phyloP scores from a whole-genome alignment of 352 stramenopile genomes.

The Globisporangium okanoganense region DNA sequence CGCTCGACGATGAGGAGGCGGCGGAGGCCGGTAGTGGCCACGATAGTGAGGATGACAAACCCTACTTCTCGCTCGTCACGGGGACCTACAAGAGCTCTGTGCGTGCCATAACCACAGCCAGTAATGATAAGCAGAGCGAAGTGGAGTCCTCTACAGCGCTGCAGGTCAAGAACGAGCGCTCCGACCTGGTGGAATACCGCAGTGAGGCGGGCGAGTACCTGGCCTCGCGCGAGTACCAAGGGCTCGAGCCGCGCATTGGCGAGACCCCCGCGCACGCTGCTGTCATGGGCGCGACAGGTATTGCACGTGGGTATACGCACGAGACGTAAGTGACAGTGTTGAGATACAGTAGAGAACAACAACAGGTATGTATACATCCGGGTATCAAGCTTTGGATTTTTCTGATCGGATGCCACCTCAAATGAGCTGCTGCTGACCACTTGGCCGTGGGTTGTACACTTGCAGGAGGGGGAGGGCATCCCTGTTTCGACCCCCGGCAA shows the following conservation, averaged over 20 bases:
- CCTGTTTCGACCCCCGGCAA: too few species aligned
- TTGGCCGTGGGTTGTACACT: too few species aligned
- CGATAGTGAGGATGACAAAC: slow-evolving; percentile 48
- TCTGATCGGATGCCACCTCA: background rate
- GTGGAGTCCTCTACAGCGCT: slow-evolving; percentile 33
- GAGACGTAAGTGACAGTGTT: slow-evolving; percentile 33
- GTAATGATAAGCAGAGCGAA: slow-evolving; percentile 7
- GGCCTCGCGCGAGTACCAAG: slow-evolving; percentile 64
- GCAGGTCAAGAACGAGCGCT: slow-evolving; percentile 48
- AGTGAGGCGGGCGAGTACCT: slow-evolving; percentile 79
- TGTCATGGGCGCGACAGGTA: slow-evolving; percentile 66
- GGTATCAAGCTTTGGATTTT: too few species aligned
- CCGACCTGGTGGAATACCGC: slow-evolving; percentile 55
- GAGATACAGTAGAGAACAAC: too few species aligned
- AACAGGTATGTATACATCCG: too few species aligned
- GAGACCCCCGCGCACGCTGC: slow-evolving; percentile 77
- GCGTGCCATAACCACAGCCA: slow-evolving; percentile 1
- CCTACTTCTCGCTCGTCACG: slow-evolving; percentile 80
- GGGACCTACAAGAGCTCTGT: slow-evolving; percentile 64
- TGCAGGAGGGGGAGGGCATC: too few species aligned
- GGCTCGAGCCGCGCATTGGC: slow-evolving; percentile 77
- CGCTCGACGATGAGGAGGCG: slow-evolving; percentile 24
- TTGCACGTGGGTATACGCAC: slow-evolving; percentile 72
- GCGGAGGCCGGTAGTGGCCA: slow-evolving; percentile 19
- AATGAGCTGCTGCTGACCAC: background rate